Conservation (phyloP, 257 asterid genomes). For the Solanum arcanum region DNA sequence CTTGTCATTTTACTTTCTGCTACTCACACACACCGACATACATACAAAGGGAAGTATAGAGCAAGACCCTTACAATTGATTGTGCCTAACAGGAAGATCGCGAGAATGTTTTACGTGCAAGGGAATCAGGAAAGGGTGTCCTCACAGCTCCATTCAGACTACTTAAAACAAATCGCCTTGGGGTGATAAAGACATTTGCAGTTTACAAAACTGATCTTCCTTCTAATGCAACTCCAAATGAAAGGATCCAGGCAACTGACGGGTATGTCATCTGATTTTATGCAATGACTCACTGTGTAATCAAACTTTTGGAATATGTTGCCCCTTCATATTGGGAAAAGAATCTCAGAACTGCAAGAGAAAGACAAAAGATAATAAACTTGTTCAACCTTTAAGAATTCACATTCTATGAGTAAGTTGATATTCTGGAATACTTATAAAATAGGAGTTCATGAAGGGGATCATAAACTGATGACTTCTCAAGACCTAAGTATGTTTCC, state of each 20-base stretch:
- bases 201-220: constrained; percentile 74
- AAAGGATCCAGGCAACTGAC: constrained; percentile 65
- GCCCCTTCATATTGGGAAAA: background rate
- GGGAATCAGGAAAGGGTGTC: constrained; percentile 95
- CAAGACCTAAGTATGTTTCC: background rate
- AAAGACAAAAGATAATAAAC: background rate
- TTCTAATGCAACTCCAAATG: constrained; percentile 54
- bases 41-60: background rate
- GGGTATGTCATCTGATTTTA: constrained; percentile 44
- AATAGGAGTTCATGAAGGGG: background rate
- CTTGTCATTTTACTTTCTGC: background rate
- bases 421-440: background rate
- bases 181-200: constrained; percentile 93
- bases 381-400: background rate
- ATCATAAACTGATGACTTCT: background rate
- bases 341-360: background rate
- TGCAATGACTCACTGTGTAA: background rate
- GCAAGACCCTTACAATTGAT: background rate
- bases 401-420: background rate
- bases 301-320: background rate
- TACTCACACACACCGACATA: background rate
- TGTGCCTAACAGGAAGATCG: constrained; percentile 82
- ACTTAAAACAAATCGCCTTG: constrained; percentile 85
- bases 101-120: constrained; percentile 83
- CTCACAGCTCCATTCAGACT: constrained; percentile 95